phyloP scores from a whole-genome alignment of 1,284 basidiomycete species.

The Quambalaria eucalypti region DNA sequence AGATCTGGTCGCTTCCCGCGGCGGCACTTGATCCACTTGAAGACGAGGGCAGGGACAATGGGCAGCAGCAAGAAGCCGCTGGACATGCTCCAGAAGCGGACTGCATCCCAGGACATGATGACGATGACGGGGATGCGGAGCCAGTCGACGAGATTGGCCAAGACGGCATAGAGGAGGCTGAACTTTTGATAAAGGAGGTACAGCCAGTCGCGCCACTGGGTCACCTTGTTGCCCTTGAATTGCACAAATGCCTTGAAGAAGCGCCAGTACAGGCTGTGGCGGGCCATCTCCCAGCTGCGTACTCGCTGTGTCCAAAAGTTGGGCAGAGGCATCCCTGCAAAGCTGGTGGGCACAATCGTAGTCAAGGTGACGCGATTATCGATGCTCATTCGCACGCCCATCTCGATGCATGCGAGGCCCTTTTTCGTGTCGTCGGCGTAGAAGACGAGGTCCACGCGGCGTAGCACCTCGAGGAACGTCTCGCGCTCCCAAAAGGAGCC shows the following conservation, averaged over 20 bases:
- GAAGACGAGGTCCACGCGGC: constrained; percentile 14
- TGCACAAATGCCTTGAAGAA: constrained; percentile 16
- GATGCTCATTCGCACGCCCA: constrained; percentile 12
- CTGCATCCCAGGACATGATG: constrained; percentile 7
- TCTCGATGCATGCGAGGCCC: constrained; percentile 9
- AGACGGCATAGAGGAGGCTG: constrained; percentile 17
- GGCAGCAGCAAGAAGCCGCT: constrained; percentile 12
- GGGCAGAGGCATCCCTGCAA: constrained; percentile 3
- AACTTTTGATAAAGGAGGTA: constrained; percentile 18
- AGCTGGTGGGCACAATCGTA: constrained; percentile 14
- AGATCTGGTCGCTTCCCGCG: constrained; percentile 9
- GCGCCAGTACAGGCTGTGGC: constrained; percentile 18
- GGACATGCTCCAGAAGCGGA: constrained; percentile 13
- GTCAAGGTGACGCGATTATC: constrained; percentile 4
- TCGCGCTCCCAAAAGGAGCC: constrained; percentile 15
- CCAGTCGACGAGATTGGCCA: constrained; percentile 20
- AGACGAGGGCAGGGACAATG: constrained; percentile 9
- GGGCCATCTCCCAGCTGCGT: constrained; percentile 16
- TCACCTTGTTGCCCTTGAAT: too few relatives aligned
- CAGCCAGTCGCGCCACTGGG: constrained; percentile 5
- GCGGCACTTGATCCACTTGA: constrained; percentile 12
- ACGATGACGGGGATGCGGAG: constrained; percentile 16
- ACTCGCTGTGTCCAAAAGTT: constrained; percentile 19
- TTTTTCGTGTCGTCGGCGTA: constrained; percentile 21
- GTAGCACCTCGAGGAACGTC: constrained; percentile 12